Evolutionary conservation across 257 asterid genomes (phyloP), one percentile per base, ranked within the genome.

Genomic region (Penstemon eatonii): DNA sequence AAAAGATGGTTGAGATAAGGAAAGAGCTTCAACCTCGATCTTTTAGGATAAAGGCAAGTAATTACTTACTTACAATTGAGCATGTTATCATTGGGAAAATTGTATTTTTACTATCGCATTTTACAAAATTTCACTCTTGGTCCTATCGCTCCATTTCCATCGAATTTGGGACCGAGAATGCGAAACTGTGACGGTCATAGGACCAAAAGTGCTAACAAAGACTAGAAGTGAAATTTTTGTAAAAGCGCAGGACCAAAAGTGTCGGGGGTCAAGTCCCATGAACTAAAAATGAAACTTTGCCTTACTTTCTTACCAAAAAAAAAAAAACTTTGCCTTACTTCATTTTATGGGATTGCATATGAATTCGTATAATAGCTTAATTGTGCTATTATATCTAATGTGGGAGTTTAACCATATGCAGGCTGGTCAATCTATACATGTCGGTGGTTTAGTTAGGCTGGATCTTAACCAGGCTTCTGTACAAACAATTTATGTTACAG

Each of bases 1-100:
- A 87, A 78, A 90, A 93, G 76, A 86, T 93, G 96, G 78, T 80
- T 71, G 98, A 93, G 90, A 86, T 93, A 67, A 83, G 98, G 13
- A 93, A 90, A 69, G 96, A 93, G 88, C 90, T 93, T 67, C 93
- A 83, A 62, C 97, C 98, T 78, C 89, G 95, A 70, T 75, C 84
- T 44, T 90, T 79, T 66, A 81, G 97, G 81, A 87, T 93, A 47
- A 90, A 88, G 92, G 98, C 77, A 78, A 81, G 93, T 79, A 67
- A 25, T 65, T 70, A 33, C 36, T 46, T 58, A n/a, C 53, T 63
- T 63, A 60, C 9, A 5, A 42, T 18, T 65, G 8, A 41, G 49
- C 33, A 25, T 25, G 33, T 25, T 25, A 25, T 25, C 33, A 25
- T 25, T 25, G 33, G 33, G 33, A 25, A 25, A 25, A 25, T 25